Percentiles rank a stretch among this genome's conserved stretches.
phyloP scores from a whole-genome alignment of 2,329 filamentous ascomycete genomes.

The Phialocephala sp. region DNA sequence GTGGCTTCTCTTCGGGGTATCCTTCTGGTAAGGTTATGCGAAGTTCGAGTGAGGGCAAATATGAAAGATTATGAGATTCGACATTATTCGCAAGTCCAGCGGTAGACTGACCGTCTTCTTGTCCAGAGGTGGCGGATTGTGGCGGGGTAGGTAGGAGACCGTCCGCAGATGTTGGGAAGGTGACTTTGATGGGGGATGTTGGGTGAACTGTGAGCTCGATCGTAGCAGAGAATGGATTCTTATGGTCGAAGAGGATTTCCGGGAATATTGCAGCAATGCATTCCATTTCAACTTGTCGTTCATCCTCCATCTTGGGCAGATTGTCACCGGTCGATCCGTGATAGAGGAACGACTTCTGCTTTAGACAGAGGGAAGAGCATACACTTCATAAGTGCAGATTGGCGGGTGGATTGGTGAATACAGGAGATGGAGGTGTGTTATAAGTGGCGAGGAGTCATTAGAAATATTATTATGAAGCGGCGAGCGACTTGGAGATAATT shows the following conservation, averaged over 20 bases:
- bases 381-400: slow-evolving; percentile 31
- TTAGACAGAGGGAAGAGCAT: slow-evolving; percentile 12
- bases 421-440: not conserved
- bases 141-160: slow-evolving; percentile 39
- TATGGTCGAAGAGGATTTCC: slow-evolving; percentile 58
- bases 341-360: slow-evolving; percentile 36
- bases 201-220: slow-evolving; percentile 65
- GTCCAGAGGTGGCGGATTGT: slow-evolving; percentile 32
- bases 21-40: slow-evolving; percentile 59
- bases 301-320: slow-evolving; percentile 62
- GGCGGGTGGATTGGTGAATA: not conserved
- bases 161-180: slow-evolving; percentile 57
- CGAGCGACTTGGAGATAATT: slow-evolving; percentile 17
- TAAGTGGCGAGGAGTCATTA: slow-evolving; percentile 26
- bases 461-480: slow-evolving; percentile 6
- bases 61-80: slow-evolving; percentile 42
- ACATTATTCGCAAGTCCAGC: slow-evolving; percentile 26
- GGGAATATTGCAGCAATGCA: slow-evolving; percentile 69
- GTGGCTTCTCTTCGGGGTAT: slow-evolving; percentile 62
- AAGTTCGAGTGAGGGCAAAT: slow-evolving; percentile 63
- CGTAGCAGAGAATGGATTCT: slow-evolving; percentile 51
- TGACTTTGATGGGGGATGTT: slow-evolving; percentile 59
- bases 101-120: slow-evolving; percentile 24
- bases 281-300: slow-evolving; percentile 63
- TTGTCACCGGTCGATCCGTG: slow-evolving; percentile 37